Conservation (phyloP, 2,329 filamentous ascomycete species). For the Orbilia oligospora region DNA sequence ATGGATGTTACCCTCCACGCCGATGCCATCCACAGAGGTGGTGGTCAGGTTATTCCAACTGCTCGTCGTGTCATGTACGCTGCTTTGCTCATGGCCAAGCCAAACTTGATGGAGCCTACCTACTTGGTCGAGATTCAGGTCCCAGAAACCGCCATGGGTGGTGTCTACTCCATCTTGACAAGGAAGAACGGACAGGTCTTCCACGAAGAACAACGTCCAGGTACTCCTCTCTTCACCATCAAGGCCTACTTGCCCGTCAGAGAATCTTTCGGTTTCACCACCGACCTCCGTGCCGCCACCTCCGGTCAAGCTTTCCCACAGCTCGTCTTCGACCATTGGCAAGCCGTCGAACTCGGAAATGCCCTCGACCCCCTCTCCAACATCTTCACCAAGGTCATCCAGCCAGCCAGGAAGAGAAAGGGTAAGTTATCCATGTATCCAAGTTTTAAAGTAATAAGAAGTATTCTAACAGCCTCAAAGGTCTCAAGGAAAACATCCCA, state of each 20-base stretch:
- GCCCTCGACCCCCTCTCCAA: conserved; percentile 86
- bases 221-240: conserved; percentile 99
- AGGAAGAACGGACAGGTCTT: conserved; percentile 99
- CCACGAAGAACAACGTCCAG: conserved; percentile 96
- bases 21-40: conserved; percentile 99
- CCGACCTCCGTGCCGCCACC: conserved; percentile 92
- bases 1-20: conserved; percentile 99
- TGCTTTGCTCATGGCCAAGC: conserved; percentile 88
- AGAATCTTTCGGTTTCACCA: conserved; percentile 99
- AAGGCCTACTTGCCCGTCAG: conserved; percentile 97
- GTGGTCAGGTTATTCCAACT: conserved; percentile 98
- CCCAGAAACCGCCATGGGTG: conserved; percentile 98
- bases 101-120: conserved; percentile 93
- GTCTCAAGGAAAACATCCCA: conserved; percentile 67
- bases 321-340: conserved; percentile 99
- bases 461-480: background rate
- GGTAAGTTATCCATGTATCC: conserved; percentile 76
- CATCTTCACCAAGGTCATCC: conserved; percentile 84
- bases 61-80: conserved; percentile 98
- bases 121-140: conserved; percentile 99
- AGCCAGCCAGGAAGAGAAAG: conserved; percentile 98
- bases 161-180: conserved; percentile 99
- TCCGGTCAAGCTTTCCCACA: conserved; percentile 99
- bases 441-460: conserved; percentile 69
- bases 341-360: conserved; percentile 84